A percentile compares a stretch with the other conserved stretches of the same genome.
These are phyloP conservation scores for Backusella luteola DNA, from an alignment of 192 early-diverging fungal genomes.

Conservation along the genomic window DNA sequence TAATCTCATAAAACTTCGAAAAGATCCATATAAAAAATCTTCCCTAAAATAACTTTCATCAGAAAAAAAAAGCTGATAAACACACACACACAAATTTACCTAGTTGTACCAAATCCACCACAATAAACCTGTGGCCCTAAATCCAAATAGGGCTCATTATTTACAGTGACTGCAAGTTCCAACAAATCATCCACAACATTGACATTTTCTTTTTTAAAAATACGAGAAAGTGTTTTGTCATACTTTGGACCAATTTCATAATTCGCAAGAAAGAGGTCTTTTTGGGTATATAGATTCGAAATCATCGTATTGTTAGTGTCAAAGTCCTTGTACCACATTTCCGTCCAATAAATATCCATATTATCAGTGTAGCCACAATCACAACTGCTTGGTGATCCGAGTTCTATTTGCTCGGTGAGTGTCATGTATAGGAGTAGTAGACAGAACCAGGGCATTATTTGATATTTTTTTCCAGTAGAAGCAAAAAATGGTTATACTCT, in stretches of 20 bases:
- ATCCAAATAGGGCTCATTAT: not conserved
- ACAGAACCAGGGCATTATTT: not conserved
- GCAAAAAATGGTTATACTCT: not conserved
- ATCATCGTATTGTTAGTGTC: not conserved
- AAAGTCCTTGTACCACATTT: slow-evolving; percentile 23
- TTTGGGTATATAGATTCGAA: not conserved
- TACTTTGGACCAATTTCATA: slow-evolving; percentile 19
- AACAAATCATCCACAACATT: not conserved
- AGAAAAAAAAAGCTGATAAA: not conserved
- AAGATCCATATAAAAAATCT: slow-evolving; percentile 26
- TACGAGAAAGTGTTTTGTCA: not conserved
- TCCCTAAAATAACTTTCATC: not conserved
- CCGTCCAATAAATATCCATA: not conserved
- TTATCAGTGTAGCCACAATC: slow-evolving; percentile 25
- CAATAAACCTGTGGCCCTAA: not conserved
- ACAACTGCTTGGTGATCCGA: not conserved
- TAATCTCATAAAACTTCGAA: slow-evolving; percentile 12
- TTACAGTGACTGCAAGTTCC: slow-evolving; percentile 12
- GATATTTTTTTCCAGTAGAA: not conserved
- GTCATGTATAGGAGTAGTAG: not conserved
- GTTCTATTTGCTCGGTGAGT: not conserved
- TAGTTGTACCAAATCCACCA: slow-evolving; percentile 18
- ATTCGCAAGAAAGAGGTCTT: slow-evolving; percentile 15
- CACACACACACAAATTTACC: not conserved
- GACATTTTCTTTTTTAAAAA: slow-evolving; percentile 19